Evolutionary conservation across 2,329 filamentous ascomycete genomes (phyloP).

Genomic region (Cladosporium sp.): DNA sequence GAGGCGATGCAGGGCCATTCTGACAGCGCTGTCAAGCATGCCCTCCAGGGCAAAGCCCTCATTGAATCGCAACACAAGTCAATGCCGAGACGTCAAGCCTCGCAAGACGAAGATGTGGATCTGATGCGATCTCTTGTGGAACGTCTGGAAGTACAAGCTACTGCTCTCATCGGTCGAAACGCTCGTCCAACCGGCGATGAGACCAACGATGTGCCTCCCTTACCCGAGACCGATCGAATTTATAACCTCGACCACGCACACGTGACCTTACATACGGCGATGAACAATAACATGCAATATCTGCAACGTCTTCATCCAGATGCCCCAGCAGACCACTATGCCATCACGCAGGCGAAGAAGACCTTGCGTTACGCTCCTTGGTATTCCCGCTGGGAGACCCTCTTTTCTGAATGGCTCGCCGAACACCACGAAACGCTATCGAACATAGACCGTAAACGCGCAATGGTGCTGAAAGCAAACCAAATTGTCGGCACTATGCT

Average conservation of each 20-base stretch:
- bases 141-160: slow-evolving; percentile 28
- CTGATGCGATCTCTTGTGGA: slow-evolving; percentile 28
- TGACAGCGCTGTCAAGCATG: slow-evolving; percentile 30
- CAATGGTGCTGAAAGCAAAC: slow-evolving; percentile 31
- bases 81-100: slow-evolving; percentile 14
- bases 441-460: slow-evolving; percentile 28
- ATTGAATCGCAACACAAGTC: slow-evolving; percentile 18
- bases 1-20: slow-evolving; percentile 30
- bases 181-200: slow-evolving; percentile 24
- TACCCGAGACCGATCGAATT: slow-evolving; percentile 24
- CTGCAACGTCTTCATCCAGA: slow-evolving; percentile 27
- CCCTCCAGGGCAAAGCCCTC: slow-evolving; percentile 25
- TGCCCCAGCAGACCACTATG: slow-evolving; percentile 25
- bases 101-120: slow-evolving; percentile 27
- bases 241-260: slow-evolving; percentile 30
- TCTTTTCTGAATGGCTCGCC: slow-evolving; percentile 24
- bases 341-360: slow-evolving; percentile 27
- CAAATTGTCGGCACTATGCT: slow-evolving; percentile 30
- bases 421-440: slow-evolving; percentile 21
- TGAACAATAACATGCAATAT: slow-evolving; percentile 30
- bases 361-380: slow-evolving; percentile 27
- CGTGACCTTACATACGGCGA: slow-evolving; percentile 25
- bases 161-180: slow-evolving; percentile 26
- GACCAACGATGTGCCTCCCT: slow-evolving; percentile 20
- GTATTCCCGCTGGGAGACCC: slow-evolving; percentile 26